phyloP scores from a whole-genome alignment of 805 yeast species.

The Zygoascus ofunaensis region DNA sequence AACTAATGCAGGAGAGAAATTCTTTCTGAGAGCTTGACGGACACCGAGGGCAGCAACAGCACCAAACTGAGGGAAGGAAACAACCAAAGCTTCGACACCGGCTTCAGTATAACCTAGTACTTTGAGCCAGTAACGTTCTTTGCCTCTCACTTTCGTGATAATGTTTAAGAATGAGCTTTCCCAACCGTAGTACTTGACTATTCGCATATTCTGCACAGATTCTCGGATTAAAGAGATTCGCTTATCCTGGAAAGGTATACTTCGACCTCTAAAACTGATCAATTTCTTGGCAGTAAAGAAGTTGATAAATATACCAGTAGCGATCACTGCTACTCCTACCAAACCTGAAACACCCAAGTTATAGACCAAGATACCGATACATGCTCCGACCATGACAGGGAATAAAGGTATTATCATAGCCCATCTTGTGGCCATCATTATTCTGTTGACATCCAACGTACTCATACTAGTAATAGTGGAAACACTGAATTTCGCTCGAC shows the following conservation, averaged over 20 bases:
- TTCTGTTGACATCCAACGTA: constrained; percentile 63
- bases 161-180: constrained; percentile 57
- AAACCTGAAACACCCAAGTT: constrained; percentile 59
- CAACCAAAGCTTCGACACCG: constrained; percentile 52
- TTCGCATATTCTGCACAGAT: constrained; percentile 64
- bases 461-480: constrained; percentile 60
- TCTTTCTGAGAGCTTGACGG: constrained; percentile 35
- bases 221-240: constrained; percentile 73
- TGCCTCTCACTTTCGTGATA: constrained; percentile 42
- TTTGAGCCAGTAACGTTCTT: constrained; percentile 53
- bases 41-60: constrained; percentile 52
- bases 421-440: constrained; percentile 59
- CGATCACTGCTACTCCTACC: constrained; percentile 46
- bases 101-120: constrained; percentile 58
- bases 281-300: constrained; percentile 21
- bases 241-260: constrained; percentile 51
- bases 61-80: constrained; percentile 57
- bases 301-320: constrained; percentile 26
- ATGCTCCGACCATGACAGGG: constrained; percentile 49
- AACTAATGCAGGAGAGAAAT: constrained; percentile 46
- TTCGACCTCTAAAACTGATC: constrained; percentile 44
- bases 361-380: constrained; percentile 48
- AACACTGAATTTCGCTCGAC: constrained; percentile 47
- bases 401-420: constrained; percentile 52
- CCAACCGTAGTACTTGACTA: constrained; percentile 83